Evolutionary conservation across 2,329 filamentous ascomycete species (phyloP).

Genomic region (Cylindrodendrum hubeiense): DNA sequence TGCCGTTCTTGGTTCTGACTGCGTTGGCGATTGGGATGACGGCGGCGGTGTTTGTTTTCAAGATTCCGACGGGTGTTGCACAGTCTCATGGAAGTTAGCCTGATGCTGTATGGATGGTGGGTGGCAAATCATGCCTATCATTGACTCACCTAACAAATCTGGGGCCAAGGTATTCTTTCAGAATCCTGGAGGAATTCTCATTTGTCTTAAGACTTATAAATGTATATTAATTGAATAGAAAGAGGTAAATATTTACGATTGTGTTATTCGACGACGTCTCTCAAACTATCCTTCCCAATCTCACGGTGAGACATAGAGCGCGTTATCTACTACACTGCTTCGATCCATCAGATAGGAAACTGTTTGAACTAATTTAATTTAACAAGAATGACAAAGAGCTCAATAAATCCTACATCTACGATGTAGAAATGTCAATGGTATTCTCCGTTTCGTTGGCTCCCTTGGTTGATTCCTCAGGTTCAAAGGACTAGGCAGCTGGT

Average conservation of each 20-base stretch:
- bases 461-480: neutral
- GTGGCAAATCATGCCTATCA: neutral
- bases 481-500: too few species aligned
- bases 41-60: constrained; percentile 47
- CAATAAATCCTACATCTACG: too few species aligned
- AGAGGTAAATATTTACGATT: too few species aligned
- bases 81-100: constrained; percentile 29
- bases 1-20: constrained; percentile 60
- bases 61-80: constrained; percentile 38
- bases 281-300: too few species aligned
- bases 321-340: too few species aligned
- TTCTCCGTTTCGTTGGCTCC: neutral
- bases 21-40: constrained; percentile 47
- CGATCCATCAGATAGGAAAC: too few species aligned
- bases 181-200: too few species aligned
- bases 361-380: too few species aligned
- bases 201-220: neutral
- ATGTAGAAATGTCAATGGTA: too few species aligned
- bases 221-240: neutral
- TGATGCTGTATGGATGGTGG: neutral
- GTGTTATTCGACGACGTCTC: too few species aligned
- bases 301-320: too few species aligned
- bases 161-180: neutral
- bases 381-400: too few species aligned
- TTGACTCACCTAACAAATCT: neutral